Evolutionary conservation across 345 rosid genomes (phyloP).

Genomic region (Lumnitzera racemosa): DNA sequence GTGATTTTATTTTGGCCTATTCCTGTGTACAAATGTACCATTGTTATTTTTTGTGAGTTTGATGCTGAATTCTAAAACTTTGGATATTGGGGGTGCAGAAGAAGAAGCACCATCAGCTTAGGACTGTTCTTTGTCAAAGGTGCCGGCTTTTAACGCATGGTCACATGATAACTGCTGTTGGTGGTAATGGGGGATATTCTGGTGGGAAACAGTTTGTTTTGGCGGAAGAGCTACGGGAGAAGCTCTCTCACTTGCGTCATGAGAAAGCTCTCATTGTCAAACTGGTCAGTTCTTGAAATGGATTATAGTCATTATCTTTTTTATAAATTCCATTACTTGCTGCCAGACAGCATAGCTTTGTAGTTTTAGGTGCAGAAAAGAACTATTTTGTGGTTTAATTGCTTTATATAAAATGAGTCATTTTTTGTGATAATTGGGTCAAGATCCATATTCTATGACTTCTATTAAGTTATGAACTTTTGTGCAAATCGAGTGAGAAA

Average conservation of each 20-base stretch:
- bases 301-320: not conserved
- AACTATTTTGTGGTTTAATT: too few relatives aligned
- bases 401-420: too few relatives aligned
- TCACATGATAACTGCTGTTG: slow-evolving; percentile 93
- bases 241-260: slow-evolving; percentile 70
- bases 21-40: too few relatives aligned
- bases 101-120: slow-evolving; percentile 93
- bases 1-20: too few relatives aligned
- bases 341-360: not conserved
- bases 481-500: too few relatives aligned
- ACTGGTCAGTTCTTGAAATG: slow-evolving; percentile 36
- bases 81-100: slow-evolving; percentile 43
- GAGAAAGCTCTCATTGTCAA: slow-evolving; percentile 81
- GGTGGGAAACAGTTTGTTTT: slow-evolving; percentile 86
- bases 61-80: not conserved
- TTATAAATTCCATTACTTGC: not conserved
- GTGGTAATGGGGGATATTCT: slow-evolving; percentile 93
- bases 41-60: not conserved
- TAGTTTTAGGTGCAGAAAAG: too few relatives aligned
- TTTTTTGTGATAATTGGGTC: too few relatives aligned
- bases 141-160: slow-evolving; percentile 92
- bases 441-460: too few relatives aligned
- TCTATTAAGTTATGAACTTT: too few relatives aligned
- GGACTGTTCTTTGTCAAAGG: slow-evolving; percentile 81
- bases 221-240: slow-evolving; percentile 81